Evolutionary conservation across 768 basidiomycete species (phyloP).

Genomic region (Melanogaster broomeanus): DNA sequence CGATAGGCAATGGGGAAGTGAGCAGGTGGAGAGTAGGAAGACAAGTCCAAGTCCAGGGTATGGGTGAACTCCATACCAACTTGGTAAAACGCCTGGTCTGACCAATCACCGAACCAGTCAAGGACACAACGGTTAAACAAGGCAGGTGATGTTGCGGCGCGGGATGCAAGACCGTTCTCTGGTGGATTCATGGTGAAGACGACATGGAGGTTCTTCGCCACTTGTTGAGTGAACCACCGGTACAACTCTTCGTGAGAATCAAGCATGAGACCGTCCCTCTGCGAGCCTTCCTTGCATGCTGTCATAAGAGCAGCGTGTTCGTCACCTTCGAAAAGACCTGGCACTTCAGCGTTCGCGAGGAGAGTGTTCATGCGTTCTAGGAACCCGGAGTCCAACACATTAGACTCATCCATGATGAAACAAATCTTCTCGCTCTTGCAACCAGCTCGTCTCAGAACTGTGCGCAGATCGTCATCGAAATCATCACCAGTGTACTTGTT

Average conservation of each 20-base stretch:
- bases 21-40: slow-evolving; percentile 74
- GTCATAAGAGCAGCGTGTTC: slow-evolving; percentile 98
- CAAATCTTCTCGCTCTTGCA: slow-evolving; percentile 99
- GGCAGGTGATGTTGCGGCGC: slow-evolving; percentile 96
- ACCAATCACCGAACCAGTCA: slow-evolving; percentile 99
- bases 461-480: slow-evolving; percentile 96
- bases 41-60: slow-evolving; percentile 87
- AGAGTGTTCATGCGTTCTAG: slow-evolving; percentile 99
- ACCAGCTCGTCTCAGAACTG: slow-evolving; percentile 90
- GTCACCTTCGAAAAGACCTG: slow-evolving; percentile 99
- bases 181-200: slow-evolving; percentile 99
- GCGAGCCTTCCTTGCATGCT: slow-evolving; percentile 99
- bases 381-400: slow-evolving; percentile 98
- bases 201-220: slow-evolving; percentile 96
- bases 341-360: slow-evolving; percentile 99
- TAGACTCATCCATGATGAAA: slow-evolving; percentile 99
- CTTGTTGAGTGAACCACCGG: slow-evolving; percentile 98
- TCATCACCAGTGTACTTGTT: slow-evolving; percentile 99
- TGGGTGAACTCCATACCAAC: slow-evolving; percentile 97
- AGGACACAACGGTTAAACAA: slow-evolving; percentile 98
- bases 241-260: slow-evolving; percentile 98
- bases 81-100: slow-evolving; percentile 97
- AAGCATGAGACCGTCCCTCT: slow-evolving; percentile 96
- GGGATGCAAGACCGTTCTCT: slow-evolving; percentile 90
- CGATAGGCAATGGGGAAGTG: slow-evolving; percentile 91